Base-by-base conservation (phyloP, 306 rosid species). In the Quercus glauca region DNA sequence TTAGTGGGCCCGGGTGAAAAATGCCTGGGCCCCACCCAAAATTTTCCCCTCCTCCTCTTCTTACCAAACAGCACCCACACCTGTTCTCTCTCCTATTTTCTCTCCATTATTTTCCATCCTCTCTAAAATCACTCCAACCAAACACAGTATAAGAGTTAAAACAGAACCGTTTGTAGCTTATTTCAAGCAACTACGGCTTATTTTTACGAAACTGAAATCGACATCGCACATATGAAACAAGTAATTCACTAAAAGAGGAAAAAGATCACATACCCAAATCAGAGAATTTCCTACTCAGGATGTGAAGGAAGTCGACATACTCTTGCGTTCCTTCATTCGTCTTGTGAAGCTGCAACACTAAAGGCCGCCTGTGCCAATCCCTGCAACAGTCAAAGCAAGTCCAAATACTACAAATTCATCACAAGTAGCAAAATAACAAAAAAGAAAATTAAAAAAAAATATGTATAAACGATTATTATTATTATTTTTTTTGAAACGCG, bases 221-320 rank as follows among this genome's bases (percentile, higher is more conserved):
- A 45, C 14, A 9, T 14, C 14, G 29, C 31, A 71, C n/a, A 10
- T 20, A 0, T 29, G n/a, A 67, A 35, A 68, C 79, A 76, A 28
- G 33, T 6, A 67, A 67, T 20, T 45, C n/a, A 19, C 71, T 18
- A 67, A 33, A 23, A 31, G 21, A 35, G 41, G 41, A 52, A 19
- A 63, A 53, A 14, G 63, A 60, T 60, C 2, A 63, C 91, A n/a
- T 80, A 95, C 99, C 81, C 52, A 81, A 95, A 84, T 92, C 94
- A 1, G 97, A 75, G 68, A 89, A 86, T 85, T 85, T 92, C 81
- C 90, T 87, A 87, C 91, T 88, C 6, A 89, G 88, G 55, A 90
- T 80, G 89, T 95, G 99, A 85, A 92, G 98, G 87, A 95, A 95
- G 91, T 95, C 99, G 9, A 98, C 99, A 79, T 95, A 93, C 60